phyloP scores from a whole-genome alignment of 257 asterid genomes.

The Galeopsis tetrahit region DNA sequence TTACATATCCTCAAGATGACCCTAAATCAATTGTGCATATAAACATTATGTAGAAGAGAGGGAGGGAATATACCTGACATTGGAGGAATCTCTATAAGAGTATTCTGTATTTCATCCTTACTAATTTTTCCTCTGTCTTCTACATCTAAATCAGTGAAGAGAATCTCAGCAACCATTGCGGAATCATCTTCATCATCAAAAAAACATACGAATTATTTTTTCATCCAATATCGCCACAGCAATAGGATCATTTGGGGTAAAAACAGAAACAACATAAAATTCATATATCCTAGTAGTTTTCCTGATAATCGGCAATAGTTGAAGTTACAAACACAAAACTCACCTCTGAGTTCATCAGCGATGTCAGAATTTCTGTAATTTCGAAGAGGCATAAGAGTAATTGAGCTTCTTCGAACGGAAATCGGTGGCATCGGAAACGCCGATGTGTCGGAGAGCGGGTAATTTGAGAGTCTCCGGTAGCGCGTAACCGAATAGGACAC shows the following conservation, averaged over 20 bases:
- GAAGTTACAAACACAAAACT: conserved; percentile 41
- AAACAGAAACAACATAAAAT: conserved; percentile 21
- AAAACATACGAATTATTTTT: conserved; percentile 38
- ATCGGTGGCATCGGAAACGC: conserved; percentile 36
- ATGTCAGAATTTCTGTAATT: conserved; percentile 46
- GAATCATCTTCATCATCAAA: conserved; percentile 78
- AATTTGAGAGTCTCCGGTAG: conserved; percentile 49
- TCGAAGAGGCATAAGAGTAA: conserved; percentile 42
- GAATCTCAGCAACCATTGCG: conserved; percentile 68
- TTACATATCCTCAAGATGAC: background rate
- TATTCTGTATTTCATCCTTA: conserved; percentile 53
- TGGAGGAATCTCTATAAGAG: conserved; percentile 62
- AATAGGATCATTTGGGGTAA: conserved; percentile 52
- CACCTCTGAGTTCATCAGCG: conserved; percentile 58
- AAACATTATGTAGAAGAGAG: background rate
- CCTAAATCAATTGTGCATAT: background rate
- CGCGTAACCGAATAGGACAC: conserved; percentile 46
- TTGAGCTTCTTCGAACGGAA: conserved; percentile 45
- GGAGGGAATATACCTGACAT: conserved; percentile 46
- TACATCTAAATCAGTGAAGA: conserved; percentile 63
- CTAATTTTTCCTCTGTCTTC: conserved; percentile 61
- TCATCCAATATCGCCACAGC: conserved; percentile 59
- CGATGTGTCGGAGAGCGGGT: conserved; percentile 47
- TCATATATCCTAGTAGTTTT: conserved; percentile 15
- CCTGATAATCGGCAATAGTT: background rate